A percentile compares a stretch with the other conserved stretches of the same genome.
Conservation (phyloP, 2,329 filamentous ascomycete species). For the Peltaster fructicola region DNA sequence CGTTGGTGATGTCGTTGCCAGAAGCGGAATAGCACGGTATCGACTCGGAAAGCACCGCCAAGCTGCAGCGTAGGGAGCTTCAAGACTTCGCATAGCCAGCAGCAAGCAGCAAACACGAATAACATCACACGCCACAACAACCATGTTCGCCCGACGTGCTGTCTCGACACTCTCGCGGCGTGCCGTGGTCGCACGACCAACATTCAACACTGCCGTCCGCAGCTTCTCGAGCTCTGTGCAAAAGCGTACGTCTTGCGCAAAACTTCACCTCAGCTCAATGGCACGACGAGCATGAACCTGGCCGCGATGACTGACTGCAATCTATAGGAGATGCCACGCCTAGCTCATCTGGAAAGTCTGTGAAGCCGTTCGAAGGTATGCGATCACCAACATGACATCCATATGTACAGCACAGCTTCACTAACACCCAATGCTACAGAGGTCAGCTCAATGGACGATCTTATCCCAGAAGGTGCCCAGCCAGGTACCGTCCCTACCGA, state of each 20-base stretch:
- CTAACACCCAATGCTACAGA: constrained; percentile 38
- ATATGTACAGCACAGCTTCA: constrained; percentile 9
- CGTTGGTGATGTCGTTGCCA: too few species aligned
- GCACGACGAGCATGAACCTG: too few species aligned
- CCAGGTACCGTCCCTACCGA: constrained; percentile 81
- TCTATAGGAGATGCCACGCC: constrained; percentile 20
- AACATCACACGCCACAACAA: constrained; percentile 3
- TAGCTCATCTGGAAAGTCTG: constrained; percentile 20
- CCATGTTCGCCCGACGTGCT: constrained; percentile 32
- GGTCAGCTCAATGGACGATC: constrained; percentile 64
- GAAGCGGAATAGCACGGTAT: too few species aligned
- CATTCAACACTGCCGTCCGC: constrained; percentile 25
- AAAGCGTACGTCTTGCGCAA: too few species aligned
- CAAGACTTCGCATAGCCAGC: too few species aligned
- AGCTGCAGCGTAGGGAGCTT: too few species aligned
- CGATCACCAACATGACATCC: constrained; percentile 4
- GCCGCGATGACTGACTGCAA: too few species aligned
- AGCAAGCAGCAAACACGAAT: neutral
- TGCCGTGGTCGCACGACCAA: constrained; percentile 20
- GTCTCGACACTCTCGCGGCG: constrained; percentile 30
- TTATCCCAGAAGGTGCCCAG: constrained; percentile 64
- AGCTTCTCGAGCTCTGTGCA: constrained; percentile 30
- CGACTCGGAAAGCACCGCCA: too few species aligned
- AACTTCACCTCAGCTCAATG: too few species aligned
- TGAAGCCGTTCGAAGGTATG: constrained; percentile 31